These are phyloP conservation scores for Nephelium lappaceum DNA, from an alignment of 345 rosid genomes.

Conservation along the genomic window DNA sequence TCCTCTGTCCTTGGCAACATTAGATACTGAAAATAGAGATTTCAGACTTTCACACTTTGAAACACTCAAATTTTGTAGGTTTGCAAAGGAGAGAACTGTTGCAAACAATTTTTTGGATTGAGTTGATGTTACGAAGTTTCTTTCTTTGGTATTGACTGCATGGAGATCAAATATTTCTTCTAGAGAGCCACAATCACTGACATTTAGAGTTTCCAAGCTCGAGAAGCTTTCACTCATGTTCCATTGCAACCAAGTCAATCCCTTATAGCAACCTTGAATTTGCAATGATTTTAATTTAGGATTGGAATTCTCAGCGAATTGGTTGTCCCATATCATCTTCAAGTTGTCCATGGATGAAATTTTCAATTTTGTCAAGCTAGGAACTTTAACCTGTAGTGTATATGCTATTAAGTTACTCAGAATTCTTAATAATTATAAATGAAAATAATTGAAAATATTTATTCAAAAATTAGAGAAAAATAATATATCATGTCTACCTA, in stretches of 20 bases:
- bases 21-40: constrained; percentile 18
- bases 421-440: too few species aligned
- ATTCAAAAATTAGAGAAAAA: too few species aligned
- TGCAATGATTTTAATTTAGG: constrained; percentile 2
- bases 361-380: constrained; percentile 5
- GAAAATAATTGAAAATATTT: neutral
- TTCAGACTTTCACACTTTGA: neutral
- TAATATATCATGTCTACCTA: neutral
- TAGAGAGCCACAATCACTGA: neutral
- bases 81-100: neutral
- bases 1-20: neutral
- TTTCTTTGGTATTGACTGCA: neutral
- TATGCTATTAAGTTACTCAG: neutral
- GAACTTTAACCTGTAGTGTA: constrained; percentile 15
- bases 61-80: neutral
- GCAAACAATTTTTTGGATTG: neutral
- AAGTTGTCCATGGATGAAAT: neutral
- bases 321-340: constrained; percentile 12
- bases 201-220: neutral
- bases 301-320: neutral
- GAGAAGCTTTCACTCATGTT: neutral
- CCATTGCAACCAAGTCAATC: constrained; percentile 12
- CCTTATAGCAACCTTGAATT: neutral
- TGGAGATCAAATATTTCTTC: constrained; percentile 16
- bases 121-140: neutral